phyloP scores from a whole-genome alignment of 2,329 filamentous ascomycete species.

The Pseudogymnoascus sp. region DNA sequence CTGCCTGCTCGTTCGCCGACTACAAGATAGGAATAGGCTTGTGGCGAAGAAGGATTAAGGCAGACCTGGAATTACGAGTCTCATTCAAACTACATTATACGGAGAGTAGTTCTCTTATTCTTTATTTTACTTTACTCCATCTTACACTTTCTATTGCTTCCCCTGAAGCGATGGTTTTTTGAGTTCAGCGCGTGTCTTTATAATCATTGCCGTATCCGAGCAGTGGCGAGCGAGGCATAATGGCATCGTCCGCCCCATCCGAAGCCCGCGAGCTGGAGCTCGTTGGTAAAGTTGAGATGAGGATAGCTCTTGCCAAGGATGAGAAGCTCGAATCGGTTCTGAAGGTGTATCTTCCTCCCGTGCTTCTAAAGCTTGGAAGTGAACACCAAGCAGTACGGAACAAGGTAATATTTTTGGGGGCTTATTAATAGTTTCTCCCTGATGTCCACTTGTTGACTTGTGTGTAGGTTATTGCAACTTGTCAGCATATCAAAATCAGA shows the following conservation, averaged over 20 bases:
- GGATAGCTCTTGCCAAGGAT: slow-evolving; percentile 65
- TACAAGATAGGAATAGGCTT: slow-evolving; percentile 5
- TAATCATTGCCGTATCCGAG: slow-evolving; percentile 2
- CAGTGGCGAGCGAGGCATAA: neutral
- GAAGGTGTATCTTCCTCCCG: slow-evolving; percentile 67
- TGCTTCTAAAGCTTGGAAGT: slow-evolving; percentile 80
- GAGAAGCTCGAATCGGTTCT: slow-evolving; percentile 71
- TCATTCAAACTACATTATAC: neutral
- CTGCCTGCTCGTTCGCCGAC: neutral
- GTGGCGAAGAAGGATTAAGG: slow-evolving; percentile 2
- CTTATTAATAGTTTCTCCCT: slow-evolving; percentile 14
- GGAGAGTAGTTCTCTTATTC: slow-evolving; percentile 5
- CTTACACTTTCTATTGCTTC: neutral
- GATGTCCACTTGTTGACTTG: slow-evolving; percentile 24
- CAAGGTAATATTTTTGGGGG: slow-evolving; percentile 43
- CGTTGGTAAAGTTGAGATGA: slow-evolving; percentile 75
- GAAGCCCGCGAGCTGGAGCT: slow-evolving; percentile 72
- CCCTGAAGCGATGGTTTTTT: neutral
- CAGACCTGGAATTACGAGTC: neutral
- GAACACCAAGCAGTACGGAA: slow-evolving; percentile 71
- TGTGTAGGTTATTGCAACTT: slow-evolving; percentile 53
- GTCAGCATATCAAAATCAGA: slow-evolving; percentile 61
- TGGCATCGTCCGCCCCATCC: slow-evolving; percentile 16
- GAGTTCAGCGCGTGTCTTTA: slow-evolving; percentile 1
- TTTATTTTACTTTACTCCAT: neutral